Conservation (phyloP, 805 yeast genomes). For the Kurtzmaniella cleridarum region DNA sequence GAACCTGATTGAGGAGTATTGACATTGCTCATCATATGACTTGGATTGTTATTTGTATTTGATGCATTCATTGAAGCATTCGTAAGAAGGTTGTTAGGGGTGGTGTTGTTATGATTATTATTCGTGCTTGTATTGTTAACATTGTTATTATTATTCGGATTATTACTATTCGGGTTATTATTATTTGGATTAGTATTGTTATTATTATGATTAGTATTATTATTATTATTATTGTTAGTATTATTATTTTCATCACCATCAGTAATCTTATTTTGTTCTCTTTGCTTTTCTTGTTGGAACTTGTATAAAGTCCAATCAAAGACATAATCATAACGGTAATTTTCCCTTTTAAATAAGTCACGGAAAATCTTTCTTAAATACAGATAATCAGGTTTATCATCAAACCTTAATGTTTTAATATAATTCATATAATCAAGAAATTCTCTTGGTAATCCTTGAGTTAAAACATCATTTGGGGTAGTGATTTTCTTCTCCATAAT, state of each 20-base stretch:
- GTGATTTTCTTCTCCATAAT: constrained; percentile 94
- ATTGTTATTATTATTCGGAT: constrained; percentile 6
- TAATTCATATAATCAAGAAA: constrained; percentile 84
- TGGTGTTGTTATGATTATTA: constrained; percentile 11
- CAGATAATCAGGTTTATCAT: constrained; percentile 92
- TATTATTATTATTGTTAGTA: constrained; percentile 11
- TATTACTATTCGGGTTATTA: constrained; percentile 1
- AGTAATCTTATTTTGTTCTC: constrained; percentile 33
- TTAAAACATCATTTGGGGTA: constrained; percentile 77
- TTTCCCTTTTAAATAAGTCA: constrained; percentile 82
- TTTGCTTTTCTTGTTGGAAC: constrained; percentile 56
- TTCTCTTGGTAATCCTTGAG: constrained; percentile 89
- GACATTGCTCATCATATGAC: constrained; percentile 1
- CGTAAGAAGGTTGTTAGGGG: constrained; percentile 9
- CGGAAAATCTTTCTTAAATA: constrained; percentile 85
- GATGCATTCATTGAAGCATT: constrained; percentile 12
- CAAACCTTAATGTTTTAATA: constrained; percentile 85
- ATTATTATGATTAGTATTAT: constrained; percentile 10
- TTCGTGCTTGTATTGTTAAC: constrained; percentile 12
- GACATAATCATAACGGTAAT: constrained; percentile 86
- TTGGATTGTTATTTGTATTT: constrained; percentile 5
- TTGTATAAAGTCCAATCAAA: constrained; percentile 96
- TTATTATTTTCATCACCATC: constrained; percentile 21
- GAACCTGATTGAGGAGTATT: too few relatives aligned
- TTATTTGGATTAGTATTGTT: constrained; percentile 8